Conservation (phyloP, 495 filamentous ascomycete species). For the Penicillium daleae region DNA sequence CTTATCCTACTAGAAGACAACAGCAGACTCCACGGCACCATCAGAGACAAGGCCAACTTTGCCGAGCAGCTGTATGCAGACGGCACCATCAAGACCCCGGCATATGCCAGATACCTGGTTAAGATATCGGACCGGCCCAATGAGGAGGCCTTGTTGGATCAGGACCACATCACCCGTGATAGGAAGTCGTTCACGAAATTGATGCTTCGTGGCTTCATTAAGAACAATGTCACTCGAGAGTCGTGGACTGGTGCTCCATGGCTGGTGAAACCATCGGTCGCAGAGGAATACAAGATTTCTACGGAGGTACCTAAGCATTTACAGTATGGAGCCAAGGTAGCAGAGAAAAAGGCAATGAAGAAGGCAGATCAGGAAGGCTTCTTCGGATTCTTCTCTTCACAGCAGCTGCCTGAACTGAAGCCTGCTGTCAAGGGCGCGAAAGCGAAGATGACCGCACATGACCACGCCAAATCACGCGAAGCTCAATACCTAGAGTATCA, state of each 20-base stretch:
- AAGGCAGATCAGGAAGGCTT: slow-evolving; percentile 61
- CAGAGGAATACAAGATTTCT: slow-evolving; percentile 80
- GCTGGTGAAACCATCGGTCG: slow-evolving; percentile 87
- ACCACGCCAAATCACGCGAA: slow-evolving; percentile 49
- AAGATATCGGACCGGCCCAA: slow-evolving; percentile 68
- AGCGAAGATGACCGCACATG: slow-evolving; percentile 55
- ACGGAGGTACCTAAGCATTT: slow-evolving; percentile 82
- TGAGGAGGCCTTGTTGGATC: slow-evolving; percentile 78
- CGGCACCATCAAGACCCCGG: slow-evolving; percentile 62
- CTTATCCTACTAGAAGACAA: slow-evolving; percentile 70
- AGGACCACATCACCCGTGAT: slow-evolving; percentile 82
- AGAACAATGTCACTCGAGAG: slow-evolving; percentile 88
- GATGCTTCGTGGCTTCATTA: slow-evolving; percentile 90
- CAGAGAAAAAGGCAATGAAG: slow-evolving; percentile 77
- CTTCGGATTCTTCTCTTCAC: slow-evolving; percentile 57
- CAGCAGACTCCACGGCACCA: slow-evolving; percentile 73
- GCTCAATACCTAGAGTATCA: slow-evolving; percentile 58
- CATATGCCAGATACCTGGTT: slow-evolving; percentile 82
- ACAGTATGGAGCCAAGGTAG: slow-evolving; percentile 75
- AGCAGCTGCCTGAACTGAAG: slow-evolving; percentile 74
- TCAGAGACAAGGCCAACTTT: slow-evolving; percentile 87
- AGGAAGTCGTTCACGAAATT: slow-evolving; percentile 95
- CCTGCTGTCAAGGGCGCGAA: slow-evolving; percentile 80
- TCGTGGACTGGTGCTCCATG: slow-evolving; percentile 94
- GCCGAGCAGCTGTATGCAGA: slow-evolving; percentile 62